Percentiles rank a stretch among this genome's conserved stretches.
Evolutionary conservation across 75 land plant genomes (phyloP).

Genomic region (Gnetum montanum): DNA sequence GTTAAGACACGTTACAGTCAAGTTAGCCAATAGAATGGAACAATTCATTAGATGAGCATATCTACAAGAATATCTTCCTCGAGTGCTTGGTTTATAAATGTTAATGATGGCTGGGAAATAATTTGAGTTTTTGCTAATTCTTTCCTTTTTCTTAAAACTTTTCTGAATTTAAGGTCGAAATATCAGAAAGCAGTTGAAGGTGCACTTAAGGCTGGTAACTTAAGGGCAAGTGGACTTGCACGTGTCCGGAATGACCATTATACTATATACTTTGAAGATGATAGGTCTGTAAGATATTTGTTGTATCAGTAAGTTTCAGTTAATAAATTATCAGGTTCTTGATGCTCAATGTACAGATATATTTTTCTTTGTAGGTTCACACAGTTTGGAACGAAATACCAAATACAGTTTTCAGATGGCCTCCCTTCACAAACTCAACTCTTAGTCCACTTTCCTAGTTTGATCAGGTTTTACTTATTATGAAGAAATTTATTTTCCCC

Average conservation of each 20-base stretch:
- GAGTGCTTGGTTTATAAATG: too few relatives aligned
- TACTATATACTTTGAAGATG: slow-evolving; percentile 89
- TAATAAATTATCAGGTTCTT: too few relatives aligned
- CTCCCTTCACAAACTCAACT: slow-evolving; percentile 60
- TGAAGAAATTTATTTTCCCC: background rate
- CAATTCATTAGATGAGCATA: too few relatives aligned
- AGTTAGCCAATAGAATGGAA: too few relatives aligned
- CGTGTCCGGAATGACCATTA: slow-evolving; percentile 80
- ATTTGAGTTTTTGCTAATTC: too few relatives aligned
- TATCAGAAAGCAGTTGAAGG: slow-evolving; percentile 97
- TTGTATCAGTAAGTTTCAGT: background rate
- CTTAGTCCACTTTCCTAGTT: slow-evolving; percentile 95
- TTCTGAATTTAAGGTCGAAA: slow-evolving; percentile 96
- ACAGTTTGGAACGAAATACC: slow-evolving; percentile 85
- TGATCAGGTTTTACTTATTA: slow-evolving; percentile 83
- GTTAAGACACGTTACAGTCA: too few relatives aligned
- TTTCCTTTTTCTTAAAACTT: too few relatives aligned
- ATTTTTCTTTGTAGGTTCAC: slow-evolving; percentile 92
- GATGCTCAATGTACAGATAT: too few relatives aligned
- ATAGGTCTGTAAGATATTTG: slow-evolving; percentile 40
- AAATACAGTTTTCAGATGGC: slow-evolving; percentile 75
- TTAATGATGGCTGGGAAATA: too few relatives aligned
- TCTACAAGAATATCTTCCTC: too few relatives aligned
- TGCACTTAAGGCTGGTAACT: slow-evolving; percentile 45
- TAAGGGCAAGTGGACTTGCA: slow-evolving; percentile 62